Conservation (phyloP, 495 filamentous ascomycete genomes). For the Podospora anserina region DNA sequence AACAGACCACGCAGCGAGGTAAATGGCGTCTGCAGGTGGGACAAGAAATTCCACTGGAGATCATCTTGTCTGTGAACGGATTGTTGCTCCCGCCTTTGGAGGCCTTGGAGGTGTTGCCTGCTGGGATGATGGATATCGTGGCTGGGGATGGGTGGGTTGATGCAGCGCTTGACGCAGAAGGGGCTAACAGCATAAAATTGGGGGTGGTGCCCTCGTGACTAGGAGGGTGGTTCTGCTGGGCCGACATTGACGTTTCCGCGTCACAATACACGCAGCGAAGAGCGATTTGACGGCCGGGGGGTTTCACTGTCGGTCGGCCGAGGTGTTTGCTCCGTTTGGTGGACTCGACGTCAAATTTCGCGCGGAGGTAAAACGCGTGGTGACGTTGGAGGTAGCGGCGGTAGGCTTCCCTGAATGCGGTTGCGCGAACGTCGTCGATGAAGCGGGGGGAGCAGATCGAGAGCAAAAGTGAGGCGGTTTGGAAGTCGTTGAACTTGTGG, state of each 20-base stretch:
- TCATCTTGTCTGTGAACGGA: conserved; percentile 45
- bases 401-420: conserved; percentile 79
- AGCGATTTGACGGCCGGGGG: conserved; percentile 71
- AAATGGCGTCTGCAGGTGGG: conserved; percentile 83
- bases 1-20: conserved; percentile 85
- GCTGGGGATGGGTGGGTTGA: background rate
- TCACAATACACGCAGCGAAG: conserved; percentile 85
- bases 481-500: conserved; percentile 78
- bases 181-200: conserved; percentile 16
- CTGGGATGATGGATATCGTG: conserved; percentile 12
- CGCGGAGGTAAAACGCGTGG: conserved; percentile 50
- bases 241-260: conserved; percentile 32
- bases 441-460: conserved; percentile 78
- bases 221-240: conserved; percentile 12
- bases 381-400: conserved; percentile 71
- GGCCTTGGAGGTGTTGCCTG: conserved; percentile 13
- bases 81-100: conserved; percentile 24
- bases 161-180: background rate
- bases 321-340: conserved; percentile 58
- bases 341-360: conserved; percentile 61
- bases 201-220: background rate
- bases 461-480: conserved; percentile 83
- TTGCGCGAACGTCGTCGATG: conserved; percentile 71
- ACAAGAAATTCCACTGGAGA: conserved; percentile 61
- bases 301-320: conserved; percentile 60